phyloP scores from a whole-genome alignment of 2,329 filamentous ascomycete species.

The Leptographium lundbergii region DNA sequence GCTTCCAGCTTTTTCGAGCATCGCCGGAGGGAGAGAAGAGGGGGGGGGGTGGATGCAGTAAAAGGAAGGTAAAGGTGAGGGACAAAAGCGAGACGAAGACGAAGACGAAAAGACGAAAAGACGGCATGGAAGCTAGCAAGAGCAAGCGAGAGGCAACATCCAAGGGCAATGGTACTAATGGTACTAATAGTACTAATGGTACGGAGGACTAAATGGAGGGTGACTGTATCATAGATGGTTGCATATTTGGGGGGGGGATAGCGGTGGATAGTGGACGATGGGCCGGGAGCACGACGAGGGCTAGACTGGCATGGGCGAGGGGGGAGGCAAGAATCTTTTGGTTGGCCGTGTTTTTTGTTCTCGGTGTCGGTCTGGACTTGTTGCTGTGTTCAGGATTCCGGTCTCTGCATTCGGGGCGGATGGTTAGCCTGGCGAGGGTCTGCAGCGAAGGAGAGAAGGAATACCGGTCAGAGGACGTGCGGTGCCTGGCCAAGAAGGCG shows the following conservation, averaged over 20 bases:
- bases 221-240: neutral
- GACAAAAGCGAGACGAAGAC: neutral
- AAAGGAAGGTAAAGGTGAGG: constrained; percentile 12
- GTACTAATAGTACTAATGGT: too few relatives aligned
- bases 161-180: neutral
- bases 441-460: too few relatives aligned
- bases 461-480: too few relatives aligned
- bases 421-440: neutral
- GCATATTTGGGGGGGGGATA: neutral
- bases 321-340: neutral
- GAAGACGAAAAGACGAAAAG: neutral
- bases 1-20: neutral
- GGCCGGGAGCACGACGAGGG: neutral
- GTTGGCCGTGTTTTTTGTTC: neutral
- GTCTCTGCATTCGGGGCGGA: neutral
- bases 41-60: constrained; percentile 7
- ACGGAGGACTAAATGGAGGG: too few relatives aligned
- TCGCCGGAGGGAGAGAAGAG: neutral
- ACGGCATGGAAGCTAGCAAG: neutral
- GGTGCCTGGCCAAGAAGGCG: too few relatives aligned
- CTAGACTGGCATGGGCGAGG: neutral
- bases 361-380: neutral
- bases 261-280: neutral
- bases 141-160: neutral
- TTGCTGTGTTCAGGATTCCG: neutral